Base-by-base conservation (phyloP, 495 filamentous ascomycete species). In the Xylaria castorea region DNA sequence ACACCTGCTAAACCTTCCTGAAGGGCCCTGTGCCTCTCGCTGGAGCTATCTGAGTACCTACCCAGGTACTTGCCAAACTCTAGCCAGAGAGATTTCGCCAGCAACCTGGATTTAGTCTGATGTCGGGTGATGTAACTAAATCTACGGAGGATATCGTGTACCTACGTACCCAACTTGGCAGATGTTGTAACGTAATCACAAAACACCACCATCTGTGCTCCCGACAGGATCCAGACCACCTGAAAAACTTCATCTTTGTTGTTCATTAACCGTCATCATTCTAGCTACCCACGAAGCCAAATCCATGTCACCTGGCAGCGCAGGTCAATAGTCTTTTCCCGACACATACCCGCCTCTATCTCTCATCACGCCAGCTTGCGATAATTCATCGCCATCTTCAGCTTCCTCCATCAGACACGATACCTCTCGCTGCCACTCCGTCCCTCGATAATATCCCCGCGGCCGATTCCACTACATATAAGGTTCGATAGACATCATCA, bases 401-500 rank as follows among this genome's bases (percentile, higher is more conserved):
- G 22, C 57, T 14, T 55, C 67, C 34, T 67, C n/a, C 51, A 34
- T 46, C 60, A 16, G 11, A 22, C 32, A 14, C 40, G 63, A 25
- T 22, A 20, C 51, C 68, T 68, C 40, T 42, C 36, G 22, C n/a
- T 64, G 3, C 53, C 53, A 27, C 27, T 18, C 32, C 38, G 18
- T 46, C n/a, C 32, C 51, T 53, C 51, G 25, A 65, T 66, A 36
- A 30, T 55, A 48, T 68, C 4, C 57, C 48, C 22, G 9, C 11
- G 30, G 25, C 25, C 14, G 51, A 68, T 34, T 16, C 58, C 25
- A 57, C 25, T 57, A 36, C 71, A 71, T 46, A 71, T 69, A 71
- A 53, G 34, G 22, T 32, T 36, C 20, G 36, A 34, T 55, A 58
- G 51, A 46, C 38, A 62, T 40, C 74, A 77, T 53, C 85, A 87